Evolutionary conservation across 1,284 basidiomycete species (phyloP).

Genomic region (Lentinula novae-zelandiae): DNA sequence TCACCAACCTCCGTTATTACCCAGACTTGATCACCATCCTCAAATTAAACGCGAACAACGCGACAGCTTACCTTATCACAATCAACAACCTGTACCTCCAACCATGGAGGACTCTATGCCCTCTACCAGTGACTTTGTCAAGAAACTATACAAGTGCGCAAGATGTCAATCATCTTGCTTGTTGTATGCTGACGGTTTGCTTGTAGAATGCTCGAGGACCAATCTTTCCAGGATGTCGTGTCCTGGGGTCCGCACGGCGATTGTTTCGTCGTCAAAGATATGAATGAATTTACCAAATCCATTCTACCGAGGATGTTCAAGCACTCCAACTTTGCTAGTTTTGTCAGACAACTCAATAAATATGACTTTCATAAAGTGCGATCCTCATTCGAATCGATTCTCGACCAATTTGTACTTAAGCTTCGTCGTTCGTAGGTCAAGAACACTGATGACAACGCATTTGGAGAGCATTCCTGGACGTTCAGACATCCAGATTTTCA

Average conservation of each 20-base stretch:
- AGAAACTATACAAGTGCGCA: constrained; percentile 87
- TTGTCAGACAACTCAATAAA: constrained; percentile 95
- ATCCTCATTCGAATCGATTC: not conserved
- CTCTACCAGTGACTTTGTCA: constrained; percentile 88
- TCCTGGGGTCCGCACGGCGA: constrained; percentile 87
- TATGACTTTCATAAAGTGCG: constrained; percentile 95
- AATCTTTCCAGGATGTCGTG: constrained; percentile 70
- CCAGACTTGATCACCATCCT: constrained; percentile 1
- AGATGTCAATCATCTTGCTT: not conserved
- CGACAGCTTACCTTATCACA: constrained; percentile 1
- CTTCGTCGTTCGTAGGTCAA: constrained; percentile 47
- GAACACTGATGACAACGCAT: constrained; percentile 75
- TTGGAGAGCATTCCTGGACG: constrained; percentile 88
- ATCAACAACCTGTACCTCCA: constrained; percentile 1
- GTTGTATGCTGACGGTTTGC: constrained; percentile 3
- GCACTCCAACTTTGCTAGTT: constrained; percentile 94
- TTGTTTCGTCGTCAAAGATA: constrained; percentile 95
- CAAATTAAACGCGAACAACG: constrained; percentile 8
- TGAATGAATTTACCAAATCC: constrained; percentile 95
- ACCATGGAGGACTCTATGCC: constrained; percentile 59
- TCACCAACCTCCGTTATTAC: constrained; percentile 19
- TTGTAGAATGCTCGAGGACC: constrained; percentile 85
- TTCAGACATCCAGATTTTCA: constrained; percentile 96
- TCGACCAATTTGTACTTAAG: not conserved
- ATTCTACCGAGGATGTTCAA: constrained; percentile 95